Conservation (phyloP, 1,139 yeast genomes). For the Hansenula sp. region DNA sequence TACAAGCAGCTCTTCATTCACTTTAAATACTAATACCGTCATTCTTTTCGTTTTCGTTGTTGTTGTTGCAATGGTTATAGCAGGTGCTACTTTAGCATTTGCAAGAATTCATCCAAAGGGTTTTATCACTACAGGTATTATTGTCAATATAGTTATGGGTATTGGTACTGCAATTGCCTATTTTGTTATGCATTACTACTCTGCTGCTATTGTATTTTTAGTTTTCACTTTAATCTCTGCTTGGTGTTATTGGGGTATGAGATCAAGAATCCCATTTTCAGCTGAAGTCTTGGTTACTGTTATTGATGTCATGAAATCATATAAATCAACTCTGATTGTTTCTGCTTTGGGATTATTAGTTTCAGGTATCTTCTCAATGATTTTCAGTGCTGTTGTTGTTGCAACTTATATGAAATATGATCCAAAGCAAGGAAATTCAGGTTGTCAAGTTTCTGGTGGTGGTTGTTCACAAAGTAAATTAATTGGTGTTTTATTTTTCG, state of each 20-base stretch:
- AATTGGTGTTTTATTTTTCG: constrained; percentile 60
- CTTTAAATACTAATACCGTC: constrained; percentile 70
- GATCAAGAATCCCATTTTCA: constrained; percentile 67
- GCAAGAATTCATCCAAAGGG: constrained; percentile 62
- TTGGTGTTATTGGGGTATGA: constrained; percentile 68
- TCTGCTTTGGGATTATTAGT: constrained; percentile 63
- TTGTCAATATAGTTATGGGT: constrained; percentile 64
- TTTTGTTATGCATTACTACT: constrained; percentile 58
- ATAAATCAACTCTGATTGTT: constrained; percentile 64
- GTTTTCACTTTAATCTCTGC: constrained; percentile 62
- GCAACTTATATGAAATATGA: constrained; percentile 75
- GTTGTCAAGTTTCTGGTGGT: constrained; percentile 56
- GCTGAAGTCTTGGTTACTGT: constrained; percentile 69
- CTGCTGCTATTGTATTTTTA: constrained; percentile 75
- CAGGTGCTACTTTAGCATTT: constrained; percentile 49
- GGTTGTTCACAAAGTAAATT: constrained; percentile 62
- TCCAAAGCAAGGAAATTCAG: constrained; percentile 39
- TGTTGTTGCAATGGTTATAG: constrained; percentile 55
- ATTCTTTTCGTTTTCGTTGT: constrained; percentile 66
- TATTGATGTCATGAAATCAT: constrained; percentile 68
- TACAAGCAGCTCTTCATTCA: constrained; percentile 44
- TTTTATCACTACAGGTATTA: constrained; percentile 68
- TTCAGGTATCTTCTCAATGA: constrained; percentile 58
- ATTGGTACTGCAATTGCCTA: constrained; percentile 75
- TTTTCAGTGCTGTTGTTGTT: constrained; percentile 64